Base-by-base conservation (phyloP, 2,329 filamentous ascomycete genomes). In the Hypoxylon sp. region DNA sequence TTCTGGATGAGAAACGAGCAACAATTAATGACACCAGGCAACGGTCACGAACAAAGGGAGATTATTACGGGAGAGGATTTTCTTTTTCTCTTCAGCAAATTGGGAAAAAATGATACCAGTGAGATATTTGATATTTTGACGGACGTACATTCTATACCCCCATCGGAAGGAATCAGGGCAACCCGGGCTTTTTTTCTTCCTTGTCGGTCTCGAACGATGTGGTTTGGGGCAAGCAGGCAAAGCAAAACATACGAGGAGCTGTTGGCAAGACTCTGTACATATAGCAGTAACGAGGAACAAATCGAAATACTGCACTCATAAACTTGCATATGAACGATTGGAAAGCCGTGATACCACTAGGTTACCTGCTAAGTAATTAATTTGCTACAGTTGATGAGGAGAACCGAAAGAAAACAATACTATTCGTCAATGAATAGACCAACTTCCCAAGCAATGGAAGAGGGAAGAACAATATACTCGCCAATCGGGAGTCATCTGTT, bases 11-110 rank as follows among this genome's bases (percentile, higher is more conserved):
- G 55, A 59, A 59, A 59, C 58, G 56, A 62, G 53, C 48, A 68
- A 64, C 53, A 64, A 62, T 60, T 66, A 55, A 72, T 63, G 67
- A 69, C 65, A 62, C 57, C 34, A 65, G 56, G 57, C 59, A 71
- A 64, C 62, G 53, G 62, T 69, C 52, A 66, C 52, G 57, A 50
- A 50, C 22, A n/a, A 57, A 62, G 53, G 37, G 49, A n/a, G 54
- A 7, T 26, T 26, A 26, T 52, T 20, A 52, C 47, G 50, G 30
- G 34, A 6, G 37, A 6, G 11, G 6, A 20, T 48, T 51, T 59
- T 24, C 30, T 51, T 54, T 11, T 47, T 52, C 32, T 56, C 28
- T 51, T 49, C 34, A 32, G 56, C 58, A 59, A 30, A 56, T 17
- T n/a, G 50, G 46, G 13, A 4, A n/a, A 63, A 57, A 56, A 63